Base-by-base conservation (phyloP, 495 filamentous ascomycete genomes). In the Polyplosphaeria fusca region DNA sequence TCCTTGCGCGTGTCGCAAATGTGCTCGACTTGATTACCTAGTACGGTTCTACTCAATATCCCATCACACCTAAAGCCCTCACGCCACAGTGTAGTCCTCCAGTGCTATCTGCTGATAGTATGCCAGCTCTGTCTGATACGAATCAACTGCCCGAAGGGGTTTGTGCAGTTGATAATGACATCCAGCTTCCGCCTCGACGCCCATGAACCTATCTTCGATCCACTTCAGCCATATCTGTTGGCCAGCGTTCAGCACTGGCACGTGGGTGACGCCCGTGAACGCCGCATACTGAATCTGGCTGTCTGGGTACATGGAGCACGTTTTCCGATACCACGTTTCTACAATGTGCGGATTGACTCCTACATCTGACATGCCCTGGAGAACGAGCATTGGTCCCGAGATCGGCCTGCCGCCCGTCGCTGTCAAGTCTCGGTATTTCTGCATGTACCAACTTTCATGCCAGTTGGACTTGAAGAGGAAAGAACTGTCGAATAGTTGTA, bases 381-480 rank as follows among this genome's bases (percentile, higher is more conserved):
- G 61, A n/a, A 77, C 65, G 3, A 79, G 65, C 43, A 80, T 39
- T 28, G 77, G 77, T 1, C 74, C 75, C 24, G 64, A 66, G 40
- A 79, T 72, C 0, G 68, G 46, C 35, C 24, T 39, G 3, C 55
- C 35, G 2, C 46, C 48, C 7, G 16, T 22, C 2, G 23, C 11
- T 16, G 48, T 53, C 4, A 40, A 5, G 3, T 19, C 14, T 5
- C 30, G 18, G 22, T 9, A 51, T 3, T 19, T 3, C 23, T 51
- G 28, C 3, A 51, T 7, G 32, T 51, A 51, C 5, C 7, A 5
- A 27, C 40, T 51, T 4, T 40, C 5, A 5, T 4, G 9, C 47
- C 28, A 40, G 18, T 27, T 22, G 5, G 28, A 4, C 20, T 51
- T 39, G 11, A 26, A 16, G 14, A 3, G 7, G n/a, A n/a, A n/a